phyloP scores from a whole-genome alignment of 2,329 filamentous ascomycete species.

The Dothistroma septosporum region DNA sequence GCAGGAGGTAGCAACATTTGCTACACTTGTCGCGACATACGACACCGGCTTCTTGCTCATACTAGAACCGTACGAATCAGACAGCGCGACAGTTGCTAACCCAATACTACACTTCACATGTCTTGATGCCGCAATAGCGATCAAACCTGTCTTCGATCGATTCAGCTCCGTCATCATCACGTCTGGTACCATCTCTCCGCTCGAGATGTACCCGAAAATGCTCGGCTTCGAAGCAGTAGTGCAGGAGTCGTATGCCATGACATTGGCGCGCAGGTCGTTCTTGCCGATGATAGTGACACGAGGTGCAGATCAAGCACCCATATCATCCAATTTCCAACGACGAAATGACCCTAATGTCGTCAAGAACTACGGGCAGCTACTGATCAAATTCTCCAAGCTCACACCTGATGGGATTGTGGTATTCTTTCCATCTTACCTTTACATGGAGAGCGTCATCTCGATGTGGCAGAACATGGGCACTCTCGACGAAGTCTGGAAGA shows the following conservation, averaged over 20 bases:
- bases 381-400: constrained; percentile 92
- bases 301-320: constrained; percentile 86
- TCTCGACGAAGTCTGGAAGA: constrained; percentile 96
- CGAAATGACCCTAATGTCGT: constrained; percentile 96
- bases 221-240: constrained; percentile 87
- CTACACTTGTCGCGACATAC: constrained; percentile 91
- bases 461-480: constrained; percentile 99
- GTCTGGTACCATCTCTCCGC: constrained; percentile 89
- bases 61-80: constrained; percentile 93
- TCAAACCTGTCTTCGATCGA: constrained; percentile 93
- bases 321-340: constrained; percentile 91
- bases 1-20: constrained; percentile 96
- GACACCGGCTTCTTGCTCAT: constrained; percentile 95
- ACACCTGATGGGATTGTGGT: constrained; percentile 98
- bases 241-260: constrained; percentile 97
- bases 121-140: constrained; percentile 93
- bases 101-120: constrained; percentile 97
- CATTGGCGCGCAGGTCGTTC: constrained; percentile 88
- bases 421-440: constrained; percentile 97
- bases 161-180: constrained; percentile 99
- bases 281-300: constrained; percentile 96
- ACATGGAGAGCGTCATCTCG: constrained; percentile 98
- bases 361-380: constrained; percentile 86
- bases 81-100: constrained; percentile 91
- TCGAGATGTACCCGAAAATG: constrained; percentile 99